phyloP scores from a whole-genome alignment of 2,329 filamentous ascomycete species.

The Phoma sp. region DNA sequence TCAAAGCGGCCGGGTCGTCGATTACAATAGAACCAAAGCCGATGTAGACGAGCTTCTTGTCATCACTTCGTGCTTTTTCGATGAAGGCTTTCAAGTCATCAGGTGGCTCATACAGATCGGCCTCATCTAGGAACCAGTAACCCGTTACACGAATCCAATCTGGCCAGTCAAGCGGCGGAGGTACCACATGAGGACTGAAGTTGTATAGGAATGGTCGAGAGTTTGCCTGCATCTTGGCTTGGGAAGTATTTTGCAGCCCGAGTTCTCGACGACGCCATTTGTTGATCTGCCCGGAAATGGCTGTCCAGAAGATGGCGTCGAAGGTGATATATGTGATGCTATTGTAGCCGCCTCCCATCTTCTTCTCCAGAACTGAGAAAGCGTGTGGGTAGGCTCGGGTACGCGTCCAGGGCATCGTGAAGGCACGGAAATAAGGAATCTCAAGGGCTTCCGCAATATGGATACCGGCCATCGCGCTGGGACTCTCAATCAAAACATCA shows the following conservation, averaged over 20 bases:
- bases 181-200: conserved; percentile 92
- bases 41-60: conserved; percentile 93
- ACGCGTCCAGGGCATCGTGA: conserved; percentile 98
- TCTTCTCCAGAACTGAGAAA: conserved; percentile 89
- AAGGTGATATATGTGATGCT: conserved; percentile 96
- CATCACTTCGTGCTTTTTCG: conserved; percentile 76
- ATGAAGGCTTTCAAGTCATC: conserved; percentile 82
- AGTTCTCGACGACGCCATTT: conserved; percentile 85
- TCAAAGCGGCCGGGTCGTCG: conserved; percentile 84
- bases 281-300: conserved; percentile 89
- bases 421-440: conserved; percentile 96
- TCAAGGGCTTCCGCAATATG: conserved; percentile 93
- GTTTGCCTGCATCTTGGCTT: conserved; percentile 93
- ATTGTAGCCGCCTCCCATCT: conserved; percentile 95
- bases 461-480: conserved; percentile 95
- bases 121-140: conserved; percentile 95
- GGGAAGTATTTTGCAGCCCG: conserved; percentile 76
- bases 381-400: conserved; percentile 96
- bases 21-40: conserved; percentile 97
- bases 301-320: conserved; percentile 95
- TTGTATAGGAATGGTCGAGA: conserved; percentile 99
- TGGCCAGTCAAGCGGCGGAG: conserved; percentile 90
- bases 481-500: conserved; percentile 92
- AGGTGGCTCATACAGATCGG: conserved; percentile 72
- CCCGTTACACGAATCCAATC: conserved; percentile 98